Percentiles rank a stretch among this genome's conserved stretches.
Evolutionary conservation across 805 yeast genomes (phyloP).

Genomic region (Jamesozyma lodderae): DNA sequence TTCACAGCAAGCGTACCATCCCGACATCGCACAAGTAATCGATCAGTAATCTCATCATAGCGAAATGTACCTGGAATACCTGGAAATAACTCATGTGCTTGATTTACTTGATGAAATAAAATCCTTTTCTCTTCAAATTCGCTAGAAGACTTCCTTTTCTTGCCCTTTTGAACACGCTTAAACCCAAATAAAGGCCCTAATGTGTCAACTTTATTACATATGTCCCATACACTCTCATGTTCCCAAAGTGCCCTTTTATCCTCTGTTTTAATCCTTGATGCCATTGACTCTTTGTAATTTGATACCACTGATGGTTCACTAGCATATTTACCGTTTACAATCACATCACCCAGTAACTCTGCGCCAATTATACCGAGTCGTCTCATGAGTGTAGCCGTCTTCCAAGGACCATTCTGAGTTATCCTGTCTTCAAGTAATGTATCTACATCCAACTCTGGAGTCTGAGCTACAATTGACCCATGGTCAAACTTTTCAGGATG

Average conservation of each 20-base stretch:
- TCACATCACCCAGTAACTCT: conserved; percentile 38
- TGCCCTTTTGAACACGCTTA: conserved; percentile 28
- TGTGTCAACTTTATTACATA: conserved; percentile 39
- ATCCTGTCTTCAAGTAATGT: conserved; percentile 16
- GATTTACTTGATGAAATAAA: conserved; percentile 35
- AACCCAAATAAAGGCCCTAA: conserved; percentile 49
- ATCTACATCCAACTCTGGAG: conserved; percentile 25
- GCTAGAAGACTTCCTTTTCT: conserved; percentile 26
- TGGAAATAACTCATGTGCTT: background rate
- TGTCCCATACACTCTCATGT: conserved; percentile 27
- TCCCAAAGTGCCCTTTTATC: conserved; percentile 44
- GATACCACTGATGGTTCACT: background rate
- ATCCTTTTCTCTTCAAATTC: conserved; percentile 34
- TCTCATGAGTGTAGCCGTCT: conserved; percentile 32
- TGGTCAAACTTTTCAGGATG: conserved; percentile 82
- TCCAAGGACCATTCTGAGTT: conserved; percentile 5
- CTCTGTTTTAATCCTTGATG: conserved; percentile 43
- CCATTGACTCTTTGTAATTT: conserved; percentile 32
- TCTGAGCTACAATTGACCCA: conserved; percentile 61
- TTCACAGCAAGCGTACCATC: conserved; percentile 31
- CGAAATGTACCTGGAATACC: conserved; percentile 28
- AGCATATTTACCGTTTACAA: conserved; percentile 18
- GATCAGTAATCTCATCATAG: conserved; percentile 12
- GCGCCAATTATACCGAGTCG: conserved; percentile 59
- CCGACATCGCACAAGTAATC: conserved; percentile 35